These are phyloP conservation scores for Tulasnella sp. DNA, from an alignment of 768 basidiomycete species.

Conservation along the genomic window DNA sequence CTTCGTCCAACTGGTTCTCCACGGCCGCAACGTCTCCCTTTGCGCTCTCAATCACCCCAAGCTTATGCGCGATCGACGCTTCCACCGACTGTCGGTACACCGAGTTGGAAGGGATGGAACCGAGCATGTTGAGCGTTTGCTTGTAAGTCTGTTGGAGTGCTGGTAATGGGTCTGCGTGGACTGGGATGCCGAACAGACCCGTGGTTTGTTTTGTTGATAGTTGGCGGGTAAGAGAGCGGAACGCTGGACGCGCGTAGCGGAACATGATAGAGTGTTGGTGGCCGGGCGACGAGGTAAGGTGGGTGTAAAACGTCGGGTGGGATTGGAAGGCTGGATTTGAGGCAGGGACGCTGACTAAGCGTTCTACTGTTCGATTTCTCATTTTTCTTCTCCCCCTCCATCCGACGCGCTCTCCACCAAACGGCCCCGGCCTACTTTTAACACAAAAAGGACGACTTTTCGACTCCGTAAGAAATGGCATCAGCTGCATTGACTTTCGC, in stretches of 20 bases:
- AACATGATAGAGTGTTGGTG: constrained; percentile 50
- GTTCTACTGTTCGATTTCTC: constrained; percentile 16
- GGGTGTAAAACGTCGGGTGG: constrained; percentile 13
- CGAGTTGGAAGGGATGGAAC: constrained; percentile 70
- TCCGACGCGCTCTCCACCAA: not conserved
- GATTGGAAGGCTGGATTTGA: constrained; percentile 13
- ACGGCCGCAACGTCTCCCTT: constrained; percentile 59
- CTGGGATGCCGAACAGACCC: constrained; percentile 76
- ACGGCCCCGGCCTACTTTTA: not conserved
- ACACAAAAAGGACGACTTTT: not conserved
- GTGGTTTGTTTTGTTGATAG: constrained; percentile 65
- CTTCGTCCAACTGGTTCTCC: constrained; percentile 75
- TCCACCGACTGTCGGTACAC: constrained; percentile 88
- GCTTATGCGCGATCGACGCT: constrained; percentile 74
- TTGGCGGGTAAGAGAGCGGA: constrained; percentile 37
- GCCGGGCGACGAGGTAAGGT: not conserved
- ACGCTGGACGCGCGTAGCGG: constrained; percentile 40
- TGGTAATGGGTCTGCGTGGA: constrained; percentile 82
- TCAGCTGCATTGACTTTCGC: constrained; percentile 12
- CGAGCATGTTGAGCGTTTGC: constrained; percentile 65
- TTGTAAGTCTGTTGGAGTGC: constrained; percentile 71
- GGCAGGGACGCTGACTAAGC: not conserved
- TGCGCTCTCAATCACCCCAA: constrained; percentile 65
- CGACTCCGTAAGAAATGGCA: constrained; percentile 7
- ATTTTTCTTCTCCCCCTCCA: not conserved